These are phyloP conservation scores for Fusarium falciforme DNA, from an alignment of 2,329 filamentous ascomycete species.

Conservation along the genomic window DNA sequence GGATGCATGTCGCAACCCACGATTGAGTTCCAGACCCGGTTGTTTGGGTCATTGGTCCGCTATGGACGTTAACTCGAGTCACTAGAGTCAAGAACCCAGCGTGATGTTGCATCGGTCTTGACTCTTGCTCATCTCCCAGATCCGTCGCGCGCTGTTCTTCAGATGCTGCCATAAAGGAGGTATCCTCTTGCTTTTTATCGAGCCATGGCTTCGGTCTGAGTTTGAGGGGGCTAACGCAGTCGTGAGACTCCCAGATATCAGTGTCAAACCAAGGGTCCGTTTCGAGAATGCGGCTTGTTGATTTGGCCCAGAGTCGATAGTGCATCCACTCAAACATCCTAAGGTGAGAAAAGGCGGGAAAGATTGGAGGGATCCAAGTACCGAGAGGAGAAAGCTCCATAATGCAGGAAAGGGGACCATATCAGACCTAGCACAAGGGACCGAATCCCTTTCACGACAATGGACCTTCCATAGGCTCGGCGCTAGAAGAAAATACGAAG, in stretches of 20 bases:
- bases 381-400: background rate
- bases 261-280: slow-evolving; percentile 19
- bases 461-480: background rate
- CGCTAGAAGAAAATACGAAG: slow-evolving; percentile 12
- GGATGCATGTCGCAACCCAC: slow-evolving; percentile 25
- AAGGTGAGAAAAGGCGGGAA: slow-evolving; percentile 12
- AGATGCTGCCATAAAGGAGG: background rate
- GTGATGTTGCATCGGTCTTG: background rate
- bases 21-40: slow-evolving; percentile 27
- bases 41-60: slow-evolving; percentile 22
- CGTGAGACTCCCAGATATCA: slow-evolving; percentile 23
- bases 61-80: slow-evolving; percentile 1
- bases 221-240: background rate
- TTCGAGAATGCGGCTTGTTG: slow-evolving; percentile 15
- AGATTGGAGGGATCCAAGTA: background rate
- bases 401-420: background rate
- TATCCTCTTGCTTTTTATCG: slow-evolving; percentile 14
- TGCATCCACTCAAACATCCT: background rate
- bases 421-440: background rate
- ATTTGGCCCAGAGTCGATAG: background rate
- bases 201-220: slow-evolving; percentile 13
- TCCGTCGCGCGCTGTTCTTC: background rate
- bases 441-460: background rate
- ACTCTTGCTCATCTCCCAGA: background rate
- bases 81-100: background rate